phyloP scores from a whole-genome alignment of 805 yeast species.

The Tetrapisispora fleetii region DNA sequence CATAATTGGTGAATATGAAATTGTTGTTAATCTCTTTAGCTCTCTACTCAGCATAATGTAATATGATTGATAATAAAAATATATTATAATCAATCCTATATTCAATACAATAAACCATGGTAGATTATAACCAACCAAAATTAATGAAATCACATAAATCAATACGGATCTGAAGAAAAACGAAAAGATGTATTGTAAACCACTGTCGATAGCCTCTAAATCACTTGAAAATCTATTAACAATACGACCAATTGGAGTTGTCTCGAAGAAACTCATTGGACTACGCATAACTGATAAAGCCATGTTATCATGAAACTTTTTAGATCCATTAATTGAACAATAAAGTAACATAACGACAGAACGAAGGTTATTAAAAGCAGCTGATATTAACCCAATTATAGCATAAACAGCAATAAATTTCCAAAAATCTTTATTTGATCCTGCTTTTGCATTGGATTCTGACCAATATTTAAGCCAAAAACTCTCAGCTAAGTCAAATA shows the following conservation, averaged over 20 bases:
- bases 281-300: constrained; percentile 42
- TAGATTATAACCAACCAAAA: constrained; percentile 42
- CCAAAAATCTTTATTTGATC: constrained; percentile 35
- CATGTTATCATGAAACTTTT: constrained; percentile 47
- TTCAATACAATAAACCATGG: constrained; percentile 46
- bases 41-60: constrained; percentile 69
- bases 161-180: constrained; percentile 38
- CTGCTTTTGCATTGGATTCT: constrained; percentile 36
- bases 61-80: constrained; percentile 59
- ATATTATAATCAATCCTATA: constrained; percentile 38
- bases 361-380: constrained; percentile 37
- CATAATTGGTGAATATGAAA: constrained; percentile 66
- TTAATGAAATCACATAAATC: constrained; percentile 40
- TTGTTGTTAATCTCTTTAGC: constrained; percentile 60
- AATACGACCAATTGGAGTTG: constrained; percentile 60
- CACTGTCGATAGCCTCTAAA: constrained; percentile 45
- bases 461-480: constrained; percentile 68
- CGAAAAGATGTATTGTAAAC: constrained; percentile 44
- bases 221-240: constrained; percentile 59
- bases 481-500: constrained; percentile 36
- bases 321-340: constrained; percentile 49
- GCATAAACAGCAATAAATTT: constrained; percentile 47
- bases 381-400: constrained; percentile 43
- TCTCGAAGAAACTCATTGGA: constrained; percentile 60
- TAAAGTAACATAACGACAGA: constrained; percentile 41